Base-by-base conservation (phyloP, 1,284 basidiomycete species). In the Pterula multifida region DNA sequence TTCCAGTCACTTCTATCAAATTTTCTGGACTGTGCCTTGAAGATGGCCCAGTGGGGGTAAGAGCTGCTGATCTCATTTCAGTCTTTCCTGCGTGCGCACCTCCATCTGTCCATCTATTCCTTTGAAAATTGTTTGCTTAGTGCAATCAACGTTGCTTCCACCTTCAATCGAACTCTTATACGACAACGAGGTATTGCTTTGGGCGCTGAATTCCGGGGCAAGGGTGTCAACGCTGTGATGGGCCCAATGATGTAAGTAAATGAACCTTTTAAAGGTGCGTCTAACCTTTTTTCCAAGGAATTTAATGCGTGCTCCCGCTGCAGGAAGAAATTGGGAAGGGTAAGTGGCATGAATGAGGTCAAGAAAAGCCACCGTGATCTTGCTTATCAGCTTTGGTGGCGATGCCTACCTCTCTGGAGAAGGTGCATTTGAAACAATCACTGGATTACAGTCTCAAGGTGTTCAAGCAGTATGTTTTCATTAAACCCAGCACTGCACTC, bases 311-410 rank as follows among this genome's bases (percentile, higher is more conserved):
- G 70, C 69, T 1, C 75, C 81, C 3, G 75, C 74, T 15, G 78
- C 70, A n/a, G 85, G 85, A 1, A 68, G 85, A 23, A 81, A 80
- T 58, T 89, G 81, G 81, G 85, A 88, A 69, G 77, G 76, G 62
- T 79, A 54, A 52, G 56, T 52, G 15, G 13, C n/a, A 15, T n/a
- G 23, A 21, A 53, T 45, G 26, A 44, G 13, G 24, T 3, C 24
- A 32, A 32, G 15, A 6, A 36, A 25, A 44, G 12, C 26, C 23
- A 45, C 13, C 13, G 25, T 44, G 13, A 11, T 36, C 3, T 24
- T 28, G 23, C 45, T 26, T 2, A 28, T 45, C 50, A 76, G 74
- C 19, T 75, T 72, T 52, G 77, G 77, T 15, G 72, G 67, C 9
- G 78, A 81, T 56, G 79, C 82, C 0, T 86, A 76, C 60, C 68